Conservation (phyloP, 768 basidiomycete genomes). For the Naganishia kalamii region DNA sequence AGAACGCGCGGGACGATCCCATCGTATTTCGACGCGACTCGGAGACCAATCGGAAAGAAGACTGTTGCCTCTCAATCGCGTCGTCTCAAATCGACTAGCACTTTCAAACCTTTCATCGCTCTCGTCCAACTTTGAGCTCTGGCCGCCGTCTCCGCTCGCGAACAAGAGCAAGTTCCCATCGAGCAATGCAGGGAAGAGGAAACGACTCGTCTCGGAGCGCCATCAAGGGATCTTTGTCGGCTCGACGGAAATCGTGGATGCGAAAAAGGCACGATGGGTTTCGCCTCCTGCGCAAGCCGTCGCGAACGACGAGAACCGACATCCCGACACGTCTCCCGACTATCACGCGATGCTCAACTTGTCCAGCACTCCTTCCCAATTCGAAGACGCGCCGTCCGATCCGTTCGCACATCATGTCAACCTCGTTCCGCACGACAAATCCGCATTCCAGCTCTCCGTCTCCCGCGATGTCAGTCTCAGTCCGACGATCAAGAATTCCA, state of each 20-base stretch:
- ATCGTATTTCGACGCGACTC: no score
- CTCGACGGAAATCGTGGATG: no score
- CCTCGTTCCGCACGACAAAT: background rate
- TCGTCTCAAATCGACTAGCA: background rate
- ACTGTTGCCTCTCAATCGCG: no score
- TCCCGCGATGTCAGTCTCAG: background rate
- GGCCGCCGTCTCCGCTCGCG: background rate
- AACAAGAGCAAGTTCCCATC: background rate
- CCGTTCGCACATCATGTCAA: background rate
- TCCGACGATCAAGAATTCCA: background rate
- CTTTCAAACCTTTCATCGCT: background rate
- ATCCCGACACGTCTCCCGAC: constrained; percentile 2
- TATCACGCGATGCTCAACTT: constrained; percentile 8
- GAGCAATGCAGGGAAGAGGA: background rate
- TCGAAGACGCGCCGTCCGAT: background rate
- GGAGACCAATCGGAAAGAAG: no score
- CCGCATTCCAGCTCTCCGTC: background rate
- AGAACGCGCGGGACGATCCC: background rate
- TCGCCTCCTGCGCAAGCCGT: background rate
- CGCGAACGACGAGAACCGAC: background rate
- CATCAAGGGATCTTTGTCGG: background rate
- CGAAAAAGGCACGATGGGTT: background rate
- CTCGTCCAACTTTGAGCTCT: background rate
- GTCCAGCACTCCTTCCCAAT: background rate
- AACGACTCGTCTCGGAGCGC: background rate